phyloP scores from a whole-genome alignment of 2,329 filamentous ascomycete genomes.

The Achaetomium macrosporum region DNA sequence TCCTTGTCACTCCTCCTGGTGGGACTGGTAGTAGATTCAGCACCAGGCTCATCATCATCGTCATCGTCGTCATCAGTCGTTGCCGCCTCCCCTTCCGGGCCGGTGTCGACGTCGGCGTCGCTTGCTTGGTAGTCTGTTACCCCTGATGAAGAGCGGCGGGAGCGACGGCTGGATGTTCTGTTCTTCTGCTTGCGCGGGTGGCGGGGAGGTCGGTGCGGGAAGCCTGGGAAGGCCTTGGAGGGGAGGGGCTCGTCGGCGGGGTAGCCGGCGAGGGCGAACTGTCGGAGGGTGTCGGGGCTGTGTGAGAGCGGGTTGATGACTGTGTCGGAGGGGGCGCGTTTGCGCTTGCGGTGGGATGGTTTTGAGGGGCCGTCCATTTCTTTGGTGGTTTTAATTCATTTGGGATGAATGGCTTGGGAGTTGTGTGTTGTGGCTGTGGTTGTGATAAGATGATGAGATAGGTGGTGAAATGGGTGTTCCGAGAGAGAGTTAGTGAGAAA shows the following conservation, averaged over 20 bases:
- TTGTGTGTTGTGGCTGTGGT: not conserved
- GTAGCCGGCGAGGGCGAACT: conserved; percentile 50
- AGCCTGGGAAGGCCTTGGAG: conserved; percentile 34
- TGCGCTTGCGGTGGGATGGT: conserved; percentile 30
- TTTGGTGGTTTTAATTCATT: not conserved
- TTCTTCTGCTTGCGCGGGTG: not conserved
- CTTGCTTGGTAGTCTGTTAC: conserved; percentile 6
- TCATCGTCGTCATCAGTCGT: not conserved
- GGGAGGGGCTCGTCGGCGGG: conserved; percentile 41
- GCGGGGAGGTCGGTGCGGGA: conserved; percentile 42
- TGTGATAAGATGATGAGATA: not conserved
- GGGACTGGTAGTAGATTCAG: not conserved
- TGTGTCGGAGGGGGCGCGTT: conserved; percentile 29
- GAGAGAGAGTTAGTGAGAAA: too few relatives aligned
- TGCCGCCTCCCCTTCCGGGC: conserved; percentile 18
- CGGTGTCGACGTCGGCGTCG: conserved; percentile 12
- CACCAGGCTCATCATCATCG: not conserved
- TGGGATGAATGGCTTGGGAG: not conserved
- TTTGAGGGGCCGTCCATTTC: conserved; percentile 3
- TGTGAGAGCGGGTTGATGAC: conserved; percentile 52
- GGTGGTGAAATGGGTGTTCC: too few relatives aligned
- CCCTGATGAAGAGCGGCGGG: not conserved
- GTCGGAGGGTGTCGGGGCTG: conserved; percentile 44
- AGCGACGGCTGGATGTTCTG: not conserved
- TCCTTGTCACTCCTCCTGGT: not conserved